phyloP scores from a whole-genome alignment of 163 green algal genomes.

The Trebouxiophyceae sp. region DNA sequence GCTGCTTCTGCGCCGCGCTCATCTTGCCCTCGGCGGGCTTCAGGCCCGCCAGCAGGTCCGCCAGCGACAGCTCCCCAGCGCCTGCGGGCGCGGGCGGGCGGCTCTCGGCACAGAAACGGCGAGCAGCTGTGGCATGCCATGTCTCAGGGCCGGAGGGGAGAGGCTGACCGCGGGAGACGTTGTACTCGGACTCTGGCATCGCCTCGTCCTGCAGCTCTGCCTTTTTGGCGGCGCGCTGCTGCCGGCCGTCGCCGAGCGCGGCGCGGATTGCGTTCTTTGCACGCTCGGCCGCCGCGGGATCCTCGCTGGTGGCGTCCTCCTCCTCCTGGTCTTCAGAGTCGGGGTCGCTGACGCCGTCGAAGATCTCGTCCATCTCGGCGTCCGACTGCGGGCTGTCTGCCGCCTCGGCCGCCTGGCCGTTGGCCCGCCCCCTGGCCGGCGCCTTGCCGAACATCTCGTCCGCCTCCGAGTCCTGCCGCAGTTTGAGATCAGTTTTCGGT shows the following conservation, averaged over 20 bases:
- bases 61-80: slow-evolving; percentile 42
- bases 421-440: not conserved
- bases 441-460: not conserved
- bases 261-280: slow-evolving; percentile 18
- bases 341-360: not conserved
- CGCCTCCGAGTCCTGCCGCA: not conserved
- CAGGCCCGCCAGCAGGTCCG: slow-evolving; percentile 59
- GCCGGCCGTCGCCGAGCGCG: no score
- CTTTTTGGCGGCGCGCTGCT: no score
- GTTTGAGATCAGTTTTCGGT: no score
- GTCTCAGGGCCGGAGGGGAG: not conserved
- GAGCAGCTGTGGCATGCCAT: no score
- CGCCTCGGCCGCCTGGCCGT: slow-evolving; percentile 3
- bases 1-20: slow-evolving; percentile 40
- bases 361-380: not conserved
- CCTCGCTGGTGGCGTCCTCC: slow-evolving; percentile 4
- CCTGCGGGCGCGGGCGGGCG: not conserved
- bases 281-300: slow-evolving; percentile 14
- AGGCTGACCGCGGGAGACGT: slow-evolving; percentile 26
- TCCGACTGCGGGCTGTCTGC: slow-evolving; percentile 2
- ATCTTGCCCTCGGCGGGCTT: slow-evolving; percentile 30
- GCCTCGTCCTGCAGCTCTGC: slow-evolving; percentile 55
- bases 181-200: slow-evolving; percentile 69
- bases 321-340: slow-evolving; percentile 10
- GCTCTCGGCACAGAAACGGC: not conserved